phyloP scores from a whole-genome alignment of 1,284 basidiomycete species.

The Puccinia horiana region DNA sequence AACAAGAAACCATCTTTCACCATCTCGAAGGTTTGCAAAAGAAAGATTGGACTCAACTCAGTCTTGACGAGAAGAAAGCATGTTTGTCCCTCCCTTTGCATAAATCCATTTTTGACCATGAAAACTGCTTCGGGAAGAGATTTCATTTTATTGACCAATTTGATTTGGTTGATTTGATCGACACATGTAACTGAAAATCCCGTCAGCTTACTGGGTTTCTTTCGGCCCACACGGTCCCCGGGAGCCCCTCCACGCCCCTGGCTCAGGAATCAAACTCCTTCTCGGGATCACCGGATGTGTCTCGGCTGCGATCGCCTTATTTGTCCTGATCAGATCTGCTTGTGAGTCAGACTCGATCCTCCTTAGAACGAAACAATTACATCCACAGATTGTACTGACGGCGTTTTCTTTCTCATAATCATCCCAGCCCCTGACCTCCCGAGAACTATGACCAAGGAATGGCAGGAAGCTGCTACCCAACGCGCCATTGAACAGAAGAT shows the following conservation, averaged over 20 bases:
- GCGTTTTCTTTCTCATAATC: neutral
- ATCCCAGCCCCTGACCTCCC: constrained; percentile 37
- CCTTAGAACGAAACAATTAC: neutral
- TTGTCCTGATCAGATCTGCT: constrained; percentile 33
- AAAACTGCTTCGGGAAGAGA: neutral
- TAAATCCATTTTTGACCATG: neutral
- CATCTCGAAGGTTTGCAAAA: constrained; percentile 49
- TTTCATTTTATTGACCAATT: neutral
- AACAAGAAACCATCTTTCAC: constrained; percentile 48
- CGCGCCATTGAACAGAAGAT: constrained; percentile 50
- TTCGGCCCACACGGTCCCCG: constrained; percentile 49
- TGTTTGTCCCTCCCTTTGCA: constrained; percentile 18
- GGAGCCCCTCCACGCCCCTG: constrained; percentile 49
- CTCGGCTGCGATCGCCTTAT: constrained; percentile 39
- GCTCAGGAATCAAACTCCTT: constrained; percentile 48
- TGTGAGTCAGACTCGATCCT: constrained; percentile 4
- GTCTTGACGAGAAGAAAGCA: constrained; percentile 49
- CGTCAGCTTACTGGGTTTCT: constrained; percentile 48
- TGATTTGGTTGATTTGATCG: no score
- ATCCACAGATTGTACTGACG: neutral
- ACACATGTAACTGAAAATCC: neutral
- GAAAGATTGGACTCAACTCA: constrained; percentile 49
- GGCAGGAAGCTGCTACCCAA: constrained; percentile 47
- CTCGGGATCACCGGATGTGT: constrained; percentile 49
- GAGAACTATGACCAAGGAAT: constrained; percentile 49